Conservation (phyloP, 2,329 filamentous ascomycete species). For the Westerdykella sp. region DNA sequence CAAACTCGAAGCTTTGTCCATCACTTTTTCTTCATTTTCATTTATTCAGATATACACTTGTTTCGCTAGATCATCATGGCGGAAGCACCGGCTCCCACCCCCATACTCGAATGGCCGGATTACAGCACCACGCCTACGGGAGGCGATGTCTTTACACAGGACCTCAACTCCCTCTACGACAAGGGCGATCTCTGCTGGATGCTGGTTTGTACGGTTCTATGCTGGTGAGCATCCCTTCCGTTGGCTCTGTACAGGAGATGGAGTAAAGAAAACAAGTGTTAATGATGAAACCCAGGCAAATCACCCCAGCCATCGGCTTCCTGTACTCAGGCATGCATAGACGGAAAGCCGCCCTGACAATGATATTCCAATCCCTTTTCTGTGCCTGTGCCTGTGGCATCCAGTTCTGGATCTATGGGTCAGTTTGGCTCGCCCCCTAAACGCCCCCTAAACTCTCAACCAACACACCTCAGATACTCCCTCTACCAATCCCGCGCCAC, state of each 20-base stretch:
- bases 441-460: neutral
- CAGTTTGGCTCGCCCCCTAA: conserved; percentile 3
- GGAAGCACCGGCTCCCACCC: conserved; percentile 20
- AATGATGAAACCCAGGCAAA: conserved; percentile 19
- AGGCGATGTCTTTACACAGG: conserved; percentile 41
- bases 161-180: conserved; percentile 43
- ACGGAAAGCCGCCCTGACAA: conserved; percentile 36
- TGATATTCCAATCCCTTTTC: conserved; percentile 44
- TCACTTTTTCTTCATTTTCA: too few species aligned
- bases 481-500: conserved; percentile 36
- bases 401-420: conserved; percentile 41
- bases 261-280: neutral
- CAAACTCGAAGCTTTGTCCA: too few species aligned
- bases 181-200: conserved; percentile 45
- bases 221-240: conserved; percentile 15
- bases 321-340: conserved; percentile 32
- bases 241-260: neutral
- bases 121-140: conserved; percentile 38
- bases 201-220: conserved; percentile 26
- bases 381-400: conserved; percentile 37
- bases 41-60: neutral
- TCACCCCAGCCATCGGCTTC: conserved; percentile 31
- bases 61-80: conserved; percentile 12
- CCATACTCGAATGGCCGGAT: conserved; percentile 41
- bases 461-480: conserved; percentile 22